Evolutionary conservation across 169 alveolate species (phyloP), one percentile per base, ranked within the genome.

Genomic region (Plasmodium blacklocki): DNA sequence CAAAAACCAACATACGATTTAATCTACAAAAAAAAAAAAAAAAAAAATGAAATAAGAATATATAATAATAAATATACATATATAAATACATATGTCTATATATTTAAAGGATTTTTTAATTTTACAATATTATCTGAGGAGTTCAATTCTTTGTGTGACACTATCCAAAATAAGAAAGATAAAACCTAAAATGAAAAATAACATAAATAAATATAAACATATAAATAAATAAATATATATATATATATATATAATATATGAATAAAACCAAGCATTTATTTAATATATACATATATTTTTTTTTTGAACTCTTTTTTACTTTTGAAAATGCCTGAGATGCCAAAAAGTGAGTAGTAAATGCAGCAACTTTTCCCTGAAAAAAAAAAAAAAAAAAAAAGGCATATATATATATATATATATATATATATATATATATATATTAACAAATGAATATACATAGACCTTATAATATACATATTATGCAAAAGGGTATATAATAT

Each of bases 241-340:
- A 7, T 15, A 14, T 63, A 19, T 15, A 73, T 32, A n/a, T 26
- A 2, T 23, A 1, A 23, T 23, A 19, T 52, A 32, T 71, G 45
- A 32, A 32, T 32, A 32, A 32, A 32, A 32, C 0, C 45, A 32
- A 5, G 5, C 9, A 32, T 32, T 5, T 32, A 32, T 32, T 32
- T 32, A 32, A 32, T 32, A 32, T 32, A 32, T 32, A 32, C 45
- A 32, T 32, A 32, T 32, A 32, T 32, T 32, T 32, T 4, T 23
- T 32, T 45, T 59, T 45, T 73, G 29, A 26, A 18, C 50, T 29
- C 0, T 15, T 9, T 19, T 49, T 64, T 23, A 93, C 94, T 80
- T 94, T 95, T 47, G 98, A 92, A 60, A 95, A 93, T 21, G 98
- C 96, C 92, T 97, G 98, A 14, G 98, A 98, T 12, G 99, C 99